A percentile compares a stretch with the other conserved stretches of the same genome.
These are phyloP conservation scores for Exophiala bonariae DNA, from an alignment of 2,329 filamentous ascomycete genomes.

Conservation along the genomic window DNA sequence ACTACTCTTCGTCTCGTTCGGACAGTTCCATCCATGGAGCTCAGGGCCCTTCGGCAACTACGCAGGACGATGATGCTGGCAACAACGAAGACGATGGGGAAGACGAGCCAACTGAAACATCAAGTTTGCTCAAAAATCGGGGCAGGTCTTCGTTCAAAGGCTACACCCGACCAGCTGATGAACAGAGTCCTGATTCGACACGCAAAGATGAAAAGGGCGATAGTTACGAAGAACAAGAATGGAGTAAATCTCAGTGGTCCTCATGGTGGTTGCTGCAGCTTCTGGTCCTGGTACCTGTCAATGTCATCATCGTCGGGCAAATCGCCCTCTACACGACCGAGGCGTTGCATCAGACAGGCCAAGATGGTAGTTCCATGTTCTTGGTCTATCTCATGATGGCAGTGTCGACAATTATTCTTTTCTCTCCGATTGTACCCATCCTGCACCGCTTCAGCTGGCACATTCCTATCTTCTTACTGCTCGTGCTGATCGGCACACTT, in stretches of 20 bases:
- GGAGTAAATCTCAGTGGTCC: constrained; percentile 75
- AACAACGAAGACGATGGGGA: constrained; percentile 39
- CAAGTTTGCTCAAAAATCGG: constrained; percentile 20
- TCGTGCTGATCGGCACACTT: constrained; percentile 71
- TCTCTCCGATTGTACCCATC: constrained; percentile 79
- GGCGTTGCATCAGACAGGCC: constrained; percentile 75
- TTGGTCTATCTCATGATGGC: constrained; percentile 71
- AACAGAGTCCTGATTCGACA: constrained; percentile 10
- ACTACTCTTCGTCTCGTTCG: constrained; percentile 39
- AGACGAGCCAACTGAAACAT: constrained; percentile 26
- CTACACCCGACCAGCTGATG: constrained; percentile 27
- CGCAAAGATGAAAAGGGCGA: constrained; percentile 28
- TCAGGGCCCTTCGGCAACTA: constrained; percentile 23
- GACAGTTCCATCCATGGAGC: constrained; percentile 25
- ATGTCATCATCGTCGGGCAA: constrained; percentile 75
- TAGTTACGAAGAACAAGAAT: constrained; percentile 67
- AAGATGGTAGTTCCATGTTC: constrained; percentile 75
- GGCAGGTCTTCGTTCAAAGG: constrained; percentile 24
- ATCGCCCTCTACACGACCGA: constrained; percentile 71
- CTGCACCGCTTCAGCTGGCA: constrained; percentile 84
- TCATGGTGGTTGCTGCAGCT: constrained; percentile 92
- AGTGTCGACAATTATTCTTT: constrained; percentile 66
- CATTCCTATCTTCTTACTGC: constrained; percentile 72
- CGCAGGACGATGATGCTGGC: constrained; percentile 32
- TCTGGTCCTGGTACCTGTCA: constrained; percentile 74